Evolutionary conservation across 345 rosid species (phyloP), one percentile per base, ranked within the genome.

Genomic region (Schrenkiella parvula): DNA sequence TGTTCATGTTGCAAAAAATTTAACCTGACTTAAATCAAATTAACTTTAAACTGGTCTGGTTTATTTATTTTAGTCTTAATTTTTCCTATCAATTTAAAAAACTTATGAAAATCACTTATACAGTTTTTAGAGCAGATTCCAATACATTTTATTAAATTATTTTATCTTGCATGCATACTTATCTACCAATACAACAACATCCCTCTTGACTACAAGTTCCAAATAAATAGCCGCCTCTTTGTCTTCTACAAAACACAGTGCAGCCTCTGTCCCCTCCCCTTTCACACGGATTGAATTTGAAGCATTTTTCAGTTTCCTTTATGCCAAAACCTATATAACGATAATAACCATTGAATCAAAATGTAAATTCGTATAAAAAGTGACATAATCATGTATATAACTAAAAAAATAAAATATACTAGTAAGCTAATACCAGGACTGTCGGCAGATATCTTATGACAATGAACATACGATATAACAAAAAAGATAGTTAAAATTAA

Each of bases 171-270:
- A 14, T 17, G 65, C 34, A 39, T 39, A 23, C 2, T 58, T 58
- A 60, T 60, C 66, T 41, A 39, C 35, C n/a, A 39, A 18, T 0
- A 60, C 66, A 64, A 44, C 68, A 64, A 44, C 68, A 64, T 10
- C 13, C 42, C 1, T 32, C 3, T 8, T 0, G 0, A 18, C 18
- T 29, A 19, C 68, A 64, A 12, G 8, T 4, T 42, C 68, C 68
- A 29, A 0, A 17, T 4, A 46, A 3, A 29, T 3, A 46, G 8
- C 0, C 1, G 37, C 2, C 2, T 28, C 8, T 12, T 31, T n/a
- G 21, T 56, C 26, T 64, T 5, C 8, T 39, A 4, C 68, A 64
- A 34, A 7, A 54, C 13, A 0, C 42, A 13, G 29, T 44, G 55
- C 54, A 46, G 7, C 55, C 55, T 64, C 55, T 8, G 17, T 29